Base-by-base conservation (phyloP, 805 yeast species). In the Candida parachauliodes region DNA sequence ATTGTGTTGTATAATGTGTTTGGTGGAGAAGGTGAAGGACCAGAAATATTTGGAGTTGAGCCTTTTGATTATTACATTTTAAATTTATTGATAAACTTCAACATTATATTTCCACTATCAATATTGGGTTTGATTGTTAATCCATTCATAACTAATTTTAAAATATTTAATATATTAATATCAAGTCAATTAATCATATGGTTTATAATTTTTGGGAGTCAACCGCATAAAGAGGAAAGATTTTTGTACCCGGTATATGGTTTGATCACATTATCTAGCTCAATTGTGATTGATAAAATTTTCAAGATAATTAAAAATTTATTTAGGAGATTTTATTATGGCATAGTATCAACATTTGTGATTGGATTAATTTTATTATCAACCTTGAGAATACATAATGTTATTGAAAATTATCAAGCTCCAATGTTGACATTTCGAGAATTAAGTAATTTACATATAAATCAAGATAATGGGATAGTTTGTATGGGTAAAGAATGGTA, bases 401-500 rank as follows among this genome's bases (percentile, higher is more conserved):
- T 88, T 42, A 72, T 76, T 1, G 55, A 60, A 8, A 86, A 84
- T 51, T 88, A 89, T 53, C 63, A 77, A 21, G 86, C 95, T 0
- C 95, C 96, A 5, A 60, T 88, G 35, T 48, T 63, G 0, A 76
- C 83, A 1, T 82, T 79, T 50, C 48, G 62, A n/a, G 65, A 62
- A 21, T 46, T 48, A 2, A 43, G 47, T 1, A 40, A 51, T 5
- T 48, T 51, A 3, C 34, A 44, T n/a, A 14, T 12, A 12, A 19
- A 28, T 10, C 4, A 11, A 11, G 27, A 32, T 8, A 3, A 15
- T 8, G 10, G n/a, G 9, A 82, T 78, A 46, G 82, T 91, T 0
- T 91, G 98, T 59, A 71, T 84, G n/a, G 97, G 96, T 2, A 74
- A 95, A 41, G 97, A 91, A 62, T 89, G 97, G 97, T 88, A 87